phyloP scores from a whole-genome alignment of 352 stramenopile species.

The Phytopythium mirpurense region DNA sequence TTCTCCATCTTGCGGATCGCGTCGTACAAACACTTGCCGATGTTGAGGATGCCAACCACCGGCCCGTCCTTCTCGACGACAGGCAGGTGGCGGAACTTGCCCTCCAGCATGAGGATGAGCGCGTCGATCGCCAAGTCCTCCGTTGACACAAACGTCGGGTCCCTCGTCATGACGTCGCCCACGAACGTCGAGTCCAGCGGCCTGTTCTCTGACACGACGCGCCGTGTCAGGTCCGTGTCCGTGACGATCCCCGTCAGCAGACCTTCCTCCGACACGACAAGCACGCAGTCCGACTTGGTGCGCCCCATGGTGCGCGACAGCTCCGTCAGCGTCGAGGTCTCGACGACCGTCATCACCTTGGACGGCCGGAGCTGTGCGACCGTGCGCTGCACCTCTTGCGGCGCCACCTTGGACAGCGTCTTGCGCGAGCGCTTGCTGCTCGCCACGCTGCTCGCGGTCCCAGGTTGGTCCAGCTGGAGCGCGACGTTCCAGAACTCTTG shows the following conservation, averaged over 20 bases:
- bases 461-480: constrained; percentile 71
- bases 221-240: constrained; percentile 85
- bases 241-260: constrained; percentile 94
- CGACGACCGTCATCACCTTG: constrained; percentile 86
- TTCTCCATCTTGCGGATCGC: constrained; percentile 97
- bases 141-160: constrained; percentile 80
- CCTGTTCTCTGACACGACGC: constrained; percentile 76
- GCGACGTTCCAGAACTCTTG: constrained; percentile 88
- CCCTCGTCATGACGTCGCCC: constrained; percentile 77
- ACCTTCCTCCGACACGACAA: constrained; percentile 89
- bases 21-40: constrained; percentile 98
- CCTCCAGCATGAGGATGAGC: constrained; percentile 82
- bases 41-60: constrained; percentile 96
- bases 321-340: constrained; percentile 80
- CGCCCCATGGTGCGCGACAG: constrained; percentile 86
- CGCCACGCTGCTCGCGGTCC: constrained; percentile 23
- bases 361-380: constrained; percentile 76
- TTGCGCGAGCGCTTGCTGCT: constrained; percentile 43
- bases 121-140: constrained; percentile 83
- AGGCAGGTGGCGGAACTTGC: constrained; percentile 84
- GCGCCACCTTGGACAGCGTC: constrained; percentile 44
- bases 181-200: constrained; percentile 65
- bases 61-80: constrained; percentile 74
- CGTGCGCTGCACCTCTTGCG: constrained; percentile 70
- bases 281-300: constrained; percentile 89